Conservation (phyloP, 176 grass and related monocot genomes). For the Lolium perenne region DNA sequence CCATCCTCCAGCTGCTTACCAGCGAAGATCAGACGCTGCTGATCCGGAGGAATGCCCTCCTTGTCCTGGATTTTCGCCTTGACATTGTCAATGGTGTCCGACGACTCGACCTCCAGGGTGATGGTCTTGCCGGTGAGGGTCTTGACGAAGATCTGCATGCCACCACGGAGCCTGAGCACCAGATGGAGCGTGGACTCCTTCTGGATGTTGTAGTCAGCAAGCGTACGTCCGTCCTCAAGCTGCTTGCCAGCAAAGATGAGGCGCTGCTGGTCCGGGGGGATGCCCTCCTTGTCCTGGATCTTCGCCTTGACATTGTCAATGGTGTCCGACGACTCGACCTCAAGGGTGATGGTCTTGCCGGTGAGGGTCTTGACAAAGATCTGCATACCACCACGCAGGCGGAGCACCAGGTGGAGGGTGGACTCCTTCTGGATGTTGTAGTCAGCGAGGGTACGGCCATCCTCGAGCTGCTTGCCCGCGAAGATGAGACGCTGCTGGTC, state of each 20-base stretch:
- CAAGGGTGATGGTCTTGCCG: conserved; percentile 64
- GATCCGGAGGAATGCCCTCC: conserved; percentile 82
- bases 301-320: conserved; percentile 73
- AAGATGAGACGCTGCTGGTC: conserved; percentile 76
- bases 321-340: conserved; percentile 60
- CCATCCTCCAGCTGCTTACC: conserved; percentile 80
- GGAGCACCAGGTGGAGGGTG: conserved; percentile 64
- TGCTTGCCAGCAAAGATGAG: conserved; percentile 73
- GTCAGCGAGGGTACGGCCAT: conserved; percentile 67
- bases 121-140: conserved; percentile 88
- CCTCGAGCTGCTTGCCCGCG: conserved; percentile 66
- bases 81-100: conserved; percentile 73
- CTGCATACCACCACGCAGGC: conserved; percentile 58
- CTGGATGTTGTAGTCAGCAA: conserved; percentile 73
- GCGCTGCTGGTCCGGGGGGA: conserved; percentile 74
- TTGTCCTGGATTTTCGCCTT: conserved; percentile 90
- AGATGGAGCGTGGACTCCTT: conserved; percentile 65
- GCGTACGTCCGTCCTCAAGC: conserved; percentile 71
- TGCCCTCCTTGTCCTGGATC: conserved; percentile 87
- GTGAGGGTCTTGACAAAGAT: conserved; percentile 74
- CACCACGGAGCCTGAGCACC: not conserved
- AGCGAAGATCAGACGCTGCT: conserved; percentile 69
- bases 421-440: conserved; percentile 89
- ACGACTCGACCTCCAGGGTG: conserved; percentile 67
- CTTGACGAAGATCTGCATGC: conserved; percentile 86